Evolutionary conservation across 352 stramenopile genomes (phyloP).

Genomic region (Pythium brachiatum): DNA sequence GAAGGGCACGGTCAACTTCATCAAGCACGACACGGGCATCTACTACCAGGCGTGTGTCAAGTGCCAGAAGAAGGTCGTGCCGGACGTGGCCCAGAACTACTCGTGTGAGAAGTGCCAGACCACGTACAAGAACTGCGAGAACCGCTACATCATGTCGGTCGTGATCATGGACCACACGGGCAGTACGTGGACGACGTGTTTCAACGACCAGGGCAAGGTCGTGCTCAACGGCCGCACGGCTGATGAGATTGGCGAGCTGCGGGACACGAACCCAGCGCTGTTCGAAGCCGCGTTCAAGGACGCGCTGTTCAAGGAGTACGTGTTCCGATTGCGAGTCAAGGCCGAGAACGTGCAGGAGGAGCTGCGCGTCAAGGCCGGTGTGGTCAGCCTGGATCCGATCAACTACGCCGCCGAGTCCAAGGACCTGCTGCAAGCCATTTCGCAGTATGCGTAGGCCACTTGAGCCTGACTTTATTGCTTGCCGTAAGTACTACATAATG

Average conservation of each 20-base stretch:
- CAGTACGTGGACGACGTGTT: constrained; percentile 94
- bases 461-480: background rate
- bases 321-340: constrained; percentile 91
- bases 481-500: background rate
- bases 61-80: constrained; percentile 91
- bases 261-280: constrained; percentile 77
- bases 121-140: constrained; percentile 91
- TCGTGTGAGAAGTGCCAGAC: constrained; percentile 96
- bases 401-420: constrained; percentile 93
- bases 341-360: constrained; percentile 97
- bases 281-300: constrained; percentile 95
- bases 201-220: constrained; percentile 96
- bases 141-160: constrained; percentile 95
- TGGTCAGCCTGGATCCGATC: constrained; percentile 90
- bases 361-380: constrained; percentile 90
- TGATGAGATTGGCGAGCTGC: constrained; percentile 90
- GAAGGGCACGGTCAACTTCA: constrained; percentile 96
- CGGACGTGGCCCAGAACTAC: constrained; percentile 93
- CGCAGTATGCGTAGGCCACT: constrained; percentile 68
- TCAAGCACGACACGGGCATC: constrained; percentile 93
- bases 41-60: constrained; percentile 88
- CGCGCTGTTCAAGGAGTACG: constrained; percentile 89
- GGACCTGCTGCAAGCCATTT: constrained; percentile 92
- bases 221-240: constrained; percentile 90
- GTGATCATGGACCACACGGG: constrained; percentile 93